Conservation (phyloP, 2,329 filamentous ascomycete genomes). For the Falciphora oryzae region DNA sequence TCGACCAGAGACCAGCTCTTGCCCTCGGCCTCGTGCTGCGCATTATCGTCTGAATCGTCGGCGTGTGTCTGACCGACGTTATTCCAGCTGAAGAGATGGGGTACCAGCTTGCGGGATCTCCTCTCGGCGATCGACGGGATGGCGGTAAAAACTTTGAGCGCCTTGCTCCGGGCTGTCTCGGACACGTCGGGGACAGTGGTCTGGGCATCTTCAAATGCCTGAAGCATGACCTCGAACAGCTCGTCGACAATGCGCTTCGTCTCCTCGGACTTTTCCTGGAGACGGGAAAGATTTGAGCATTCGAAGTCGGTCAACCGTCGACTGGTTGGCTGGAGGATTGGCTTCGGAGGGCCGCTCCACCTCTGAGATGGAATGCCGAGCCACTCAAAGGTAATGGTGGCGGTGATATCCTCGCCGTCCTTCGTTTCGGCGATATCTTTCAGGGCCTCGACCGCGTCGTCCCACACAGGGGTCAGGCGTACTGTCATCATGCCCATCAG, state of each 20-base stretch:
- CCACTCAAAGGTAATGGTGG: slow-evolving; percentile 73
- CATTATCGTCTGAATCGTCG: slow-evolving; percentile 34
- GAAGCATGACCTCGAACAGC: slow-evolving; percentile 52
- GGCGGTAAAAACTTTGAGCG: slow-evolving; percentile 69
- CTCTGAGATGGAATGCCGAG: slow-evolving; percentile 53
- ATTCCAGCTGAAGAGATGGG: slow-evolving; percentile 76
- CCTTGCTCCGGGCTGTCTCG: slow-evolving; percentile 63
- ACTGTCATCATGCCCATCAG: slow-evolving; percentile 87
- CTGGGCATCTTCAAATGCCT: slow-evolving; percentile 61
- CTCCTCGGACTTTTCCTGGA: slow-evolving; percentile 47
- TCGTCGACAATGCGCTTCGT: slow-evolving; percentile 48
- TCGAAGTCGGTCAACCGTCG: slow-evolving; percentile 67
- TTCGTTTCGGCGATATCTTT: slow-evolving; percentile 67
- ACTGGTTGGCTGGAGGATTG: slow-evolving; percentile 20
- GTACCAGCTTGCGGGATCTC: slow-evolving; percentile 76
- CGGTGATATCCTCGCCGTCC: slow-evolving; percentile 66
- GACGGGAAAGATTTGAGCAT: slow-evolving; percentile 65
- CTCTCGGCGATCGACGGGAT: slow-evolving; percentile 78
- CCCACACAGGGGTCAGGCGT: slow-evolving; percentile 79
- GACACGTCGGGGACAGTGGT: slow-evolving; percentile 43
- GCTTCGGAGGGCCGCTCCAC: slow-evolving; percentile 37
- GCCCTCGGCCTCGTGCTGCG: slow-evolving; percentile 34
- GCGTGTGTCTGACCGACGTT: slow-evolving; percentile 16
- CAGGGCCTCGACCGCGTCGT: slow-evolving; percentile 71
- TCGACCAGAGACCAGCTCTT: slow-evolving; percentile 67